Percentiles rank a stretch among this genome's conserved stretches.
phyloP scores from a whole-genome alignment of 768 basidiomycete genomes.

The Russula sp. region DNA sequence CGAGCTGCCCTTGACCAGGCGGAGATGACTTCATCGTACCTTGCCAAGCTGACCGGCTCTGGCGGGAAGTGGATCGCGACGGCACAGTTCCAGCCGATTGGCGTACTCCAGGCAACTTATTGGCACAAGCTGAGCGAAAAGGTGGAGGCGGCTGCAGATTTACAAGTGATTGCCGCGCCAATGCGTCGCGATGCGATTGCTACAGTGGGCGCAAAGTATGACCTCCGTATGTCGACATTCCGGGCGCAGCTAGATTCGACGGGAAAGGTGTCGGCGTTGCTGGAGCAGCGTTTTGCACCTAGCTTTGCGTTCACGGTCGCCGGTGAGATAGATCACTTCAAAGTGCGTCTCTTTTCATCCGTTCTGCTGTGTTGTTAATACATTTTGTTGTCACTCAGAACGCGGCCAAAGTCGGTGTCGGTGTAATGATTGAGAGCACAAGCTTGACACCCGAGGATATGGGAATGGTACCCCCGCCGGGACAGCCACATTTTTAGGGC shows the following conservation, averaged over 20 bases:
- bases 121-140: slow-evolving; percentile 95
- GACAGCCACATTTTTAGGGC: slow-evolving; percentile 22
- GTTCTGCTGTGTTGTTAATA: not conserved
- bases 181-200: slow-evolving; percentile 85
- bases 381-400: slow-evolving; percentile 46
- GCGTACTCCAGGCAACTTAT: slow-evolving; percentile 86
- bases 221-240: slow-evolving; percentile 90
- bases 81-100: slow-evolving; percentile 75
- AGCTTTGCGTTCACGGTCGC: slow-evolving; percentile 91
- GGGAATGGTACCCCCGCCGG: slow-evolving; percentile 35
- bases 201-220: slow-evolving; percentile 94
- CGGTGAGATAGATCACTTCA: slow-evolving; percentile 98
- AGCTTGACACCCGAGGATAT: slow-evolving; percentile 80
- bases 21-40: slow-evolving; percentile 69
- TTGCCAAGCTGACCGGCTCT: slow-evolving; percentile 69
- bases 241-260: slow-evolving; percentile 91
- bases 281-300: slow-evolving; percentile 95
- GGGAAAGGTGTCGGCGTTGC: slow-evolving; percentile 89
- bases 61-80: slow-evolving; percentile 91
- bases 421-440: slow-evolving; percentile 95
- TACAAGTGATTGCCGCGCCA: slow-evolving; percentile 75
- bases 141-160: slow-evolving; percentile 94
- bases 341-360: slow-evolving; percentile 44
- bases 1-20: slow-evolving; percentile 63
- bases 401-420: slow-evolving; percentile 89